Conservation (phyloP, 2,329 filamentous ascomycete species). For the Dothistroma pini region DNA sequence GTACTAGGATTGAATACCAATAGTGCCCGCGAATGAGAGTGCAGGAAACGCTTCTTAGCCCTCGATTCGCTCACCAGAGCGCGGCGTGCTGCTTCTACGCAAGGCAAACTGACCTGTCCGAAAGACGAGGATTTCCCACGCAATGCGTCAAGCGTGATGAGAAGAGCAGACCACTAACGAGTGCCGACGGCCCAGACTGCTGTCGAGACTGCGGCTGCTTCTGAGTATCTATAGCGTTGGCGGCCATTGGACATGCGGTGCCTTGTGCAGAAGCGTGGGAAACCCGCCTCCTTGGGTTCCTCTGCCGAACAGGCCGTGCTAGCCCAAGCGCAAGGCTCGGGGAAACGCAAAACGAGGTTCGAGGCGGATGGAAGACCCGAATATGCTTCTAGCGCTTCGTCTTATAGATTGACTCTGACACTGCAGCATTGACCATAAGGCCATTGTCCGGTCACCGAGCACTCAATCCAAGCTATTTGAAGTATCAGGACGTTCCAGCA, state of each 20-base stretch:
- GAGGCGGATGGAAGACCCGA: constrained; percentile 1
- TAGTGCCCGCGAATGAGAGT: constrained; percentile 19
- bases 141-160: constrained; percentile 6
- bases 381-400: constrained; percentile 13
- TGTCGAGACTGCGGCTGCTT: background rate
- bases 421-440: constrained; percentile 3
- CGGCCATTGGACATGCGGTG: constrained; percentile 1
- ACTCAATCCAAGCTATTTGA: background rate
- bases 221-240: constrained; percentile 3
- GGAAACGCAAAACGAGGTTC: constrained; percentile 9
- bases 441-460: background rate
- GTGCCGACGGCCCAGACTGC: background rate
- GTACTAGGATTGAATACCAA: constrained; percentile 9
- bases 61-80: constrained; percentile 19
- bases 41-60: constrained; percentile 14
- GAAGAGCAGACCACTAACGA: background rate
- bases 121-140: background rate
- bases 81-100: constrained; percentile 7
- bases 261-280: constrained; percentile 1
- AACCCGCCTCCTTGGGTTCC: constrained; percentile 11
- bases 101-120: constrained; percentile 17
- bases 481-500: background rate
- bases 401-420: constrained; percentile 8
- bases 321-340: constrained; percentile 10
- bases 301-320: background rate